A percentile compares a stretch with the other conserved stretches of the same genome.
phyloP scores from a whole-genome alignment of 345 rosid genomes.

The Citrus maxima region DNA sequence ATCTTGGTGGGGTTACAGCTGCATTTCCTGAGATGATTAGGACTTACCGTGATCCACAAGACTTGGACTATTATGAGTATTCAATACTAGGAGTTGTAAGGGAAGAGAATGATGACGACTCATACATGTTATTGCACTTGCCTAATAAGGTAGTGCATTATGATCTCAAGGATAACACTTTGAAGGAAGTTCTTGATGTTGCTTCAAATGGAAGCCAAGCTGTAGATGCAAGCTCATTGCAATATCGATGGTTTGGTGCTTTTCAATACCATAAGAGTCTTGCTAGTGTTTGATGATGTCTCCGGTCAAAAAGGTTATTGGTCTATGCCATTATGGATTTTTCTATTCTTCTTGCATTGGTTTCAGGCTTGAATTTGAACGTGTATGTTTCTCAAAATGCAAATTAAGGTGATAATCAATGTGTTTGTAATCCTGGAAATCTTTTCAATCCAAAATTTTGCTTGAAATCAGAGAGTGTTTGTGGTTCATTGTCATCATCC shows the following conservation, averaged over 20 bases:
- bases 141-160: slow-evolving; percentile 14
- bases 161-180: slow-evolving; percentile 23
- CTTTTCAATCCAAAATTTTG: not conserved
- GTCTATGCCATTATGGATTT: not conserved
- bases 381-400: not conserved
- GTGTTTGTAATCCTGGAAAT: not conserved
- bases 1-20: slow-evolving; percentile 24
- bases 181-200: slow-evolving; percentile 29
- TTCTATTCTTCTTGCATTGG: not conserved
- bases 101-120: slow-evolving; percentile 25
- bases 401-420: not conserved
- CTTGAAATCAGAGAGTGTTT: not conserved
- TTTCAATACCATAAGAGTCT: slow-evolving; percentile 12
- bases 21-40: slow-evolving; percentile 35
- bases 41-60: not conserved
- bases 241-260: slow-evolving; percentile 5
- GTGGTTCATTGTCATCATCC: not conserved
- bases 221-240: not conserved
- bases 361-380: not conserved
- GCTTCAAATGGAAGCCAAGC: not conserved
- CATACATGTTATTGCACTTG: slow-evolving; percentile 33
- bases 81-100: slow-evolving; percentile 19
- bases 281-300: slow-evolving; percentile 12
- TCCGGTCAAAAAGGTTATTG: not conserved
- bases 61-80: slow-evolving; percentile 7